These are phyloP conservation scores for Debaryomyces tyrocola DNA, from an alignment of 805 yeast genomes.

Conservation along the genomic window DNA sequence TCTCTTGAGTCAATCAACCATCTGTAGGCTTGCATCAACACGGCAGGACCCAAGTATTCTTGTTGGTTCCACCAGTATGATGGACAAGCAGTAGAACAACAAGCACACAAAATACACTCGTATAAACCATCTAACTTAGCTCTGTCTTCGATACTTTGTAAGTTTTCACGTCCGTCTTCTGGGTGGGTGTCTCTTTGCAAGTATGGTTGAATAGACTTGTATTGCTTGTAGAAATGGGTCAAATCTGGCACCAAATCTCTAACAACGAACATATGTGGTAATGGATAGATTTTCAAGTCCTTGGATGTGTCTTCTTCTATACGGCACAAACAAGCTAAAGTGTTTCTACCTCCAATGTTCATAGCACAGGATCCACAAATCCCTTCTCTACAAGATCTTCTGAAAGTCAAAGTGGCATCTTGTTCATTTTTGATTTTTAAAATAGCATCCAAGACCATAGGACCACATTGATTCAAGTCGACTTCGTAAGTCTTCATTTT, in stretches of 20 bases:
- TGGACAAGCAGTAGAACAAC: slow-evolving; percentile 98
- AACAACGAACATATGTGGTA: slow-evolving; percentile 97
- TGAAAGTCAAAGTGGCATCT: slow-evolving; percentile 91
- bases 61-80: slow-evolving; percentile 99
- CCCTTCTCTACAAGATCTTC: slow-evolving; percentile 99
- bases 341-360: slow-evolving; percentile 98
- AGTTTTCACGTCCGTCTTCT: slow-evolving; percentile 87
- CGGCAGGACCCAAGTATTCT: slow-evolving; percentile 98
- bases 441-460: slow-evolving; percentile 95
- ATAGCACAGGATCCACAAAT: slow-evolving; percentile 99
- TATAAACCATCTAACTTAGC: slow-evolving; percentile 94
- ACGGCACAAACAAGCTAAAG: slow-evolving; percentile 94
- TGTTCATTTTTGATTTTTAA: slow-evolving; percentile 95
- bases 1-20: slow-evolving; percentile 98
- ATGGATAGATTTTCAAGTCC: slow-evolving; percentile 86
- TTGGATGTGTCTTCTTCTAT: slow-evolving; percentile 77
- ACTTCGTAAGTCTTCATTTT: slow-evolving; percentile 77
- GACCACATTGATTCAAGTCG: slow-evolving; percentile 91
- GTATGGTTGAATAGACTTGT: slow-evolving; percentile 96
- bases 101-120: slow-evolving; percentile 97
- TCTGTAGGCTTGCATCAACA: slow-evolving; percentile 97
- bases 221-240: slow-evolving; percentile 97
- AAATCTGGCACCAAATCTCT: slow-evolving; percentile 97
- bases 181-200: slow-evolving; percentile 82
- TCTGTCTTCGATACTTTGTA: slow-evolving; percentile 90